These are phyloP conservation scores for Pterocarpus macrocarpus DNA, from an alignment of 306 rosid genomes.

Conservation along the genomic window DNA sequence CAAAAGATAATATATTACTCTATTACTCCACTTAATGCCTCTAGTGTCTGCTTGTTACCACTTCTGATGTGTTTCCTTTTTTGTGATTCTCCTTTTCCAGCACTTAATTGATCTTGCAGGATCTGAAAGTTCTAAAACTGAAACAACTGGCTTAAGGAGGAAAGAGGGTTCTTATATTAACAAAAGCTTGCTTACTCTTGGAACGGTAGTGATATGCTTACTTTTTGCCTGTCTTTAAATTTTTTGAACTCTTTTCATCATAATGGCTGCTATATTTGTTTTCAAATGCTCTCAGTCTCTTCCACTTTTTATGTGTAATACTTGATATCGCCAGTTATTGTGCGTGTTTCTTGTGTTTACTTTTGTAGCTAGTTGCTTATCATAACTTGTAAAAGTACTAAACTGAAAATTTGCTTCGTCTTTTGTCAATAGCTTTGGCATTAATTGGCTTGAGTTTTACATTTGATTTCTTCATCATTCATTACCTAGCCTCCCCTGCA, in stretches of 20 bases:
- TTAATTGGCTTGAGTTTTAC: conserved; percentile 20
- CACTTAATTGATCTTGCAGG: conserved; percentile 97
- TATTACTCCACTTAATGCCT: not conserved
- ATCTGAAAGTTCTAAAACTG: conserved; percentile 92
- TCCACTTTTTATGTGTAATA: not conserved
- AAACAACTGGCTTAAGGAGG: conserved; percentile 88
- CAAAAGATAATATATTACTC: too few relatives aligned
- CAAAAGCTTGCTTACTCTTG: conserved; percentile 88
- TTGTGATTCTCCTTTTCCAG: conserved; percentile 58
- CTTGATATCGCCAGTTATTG: conserved; percentile 4
- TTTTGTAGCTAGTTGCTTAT: conserved; percentile 10
- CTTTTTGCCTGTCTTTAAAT: conserved; percentile 16
- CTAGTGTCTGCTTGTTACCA: conserved; percentile 2
- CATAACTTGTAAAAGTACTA: not conserved
- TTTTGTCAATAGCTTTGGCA: conserved; percentile 1
- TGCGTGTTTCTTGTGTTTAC: conserved; percentile 22
- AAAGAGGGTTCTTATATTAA: conserved; percentile 93
- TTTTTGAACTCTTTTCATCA: conserved; percentile 21
- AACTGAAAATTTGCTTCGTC: not conserved
- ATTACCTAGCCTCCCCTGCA: conserved; percentile 3
- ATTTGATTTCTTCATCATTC: conserved; percentile 31
- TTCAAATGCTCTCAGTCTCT: conserved; percentile 12
- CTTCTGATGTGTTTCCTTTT: conserved; percentile 25
- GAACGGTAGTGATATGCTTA: conserved; percentile 71
- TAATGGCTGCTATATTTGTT: conserved; percentile 3